Evolutionary conservation across 306 rosid species (phyloP), one percentile per base, ranked within the genome.

Genomic region (Inga leiocalycina): DNA sequence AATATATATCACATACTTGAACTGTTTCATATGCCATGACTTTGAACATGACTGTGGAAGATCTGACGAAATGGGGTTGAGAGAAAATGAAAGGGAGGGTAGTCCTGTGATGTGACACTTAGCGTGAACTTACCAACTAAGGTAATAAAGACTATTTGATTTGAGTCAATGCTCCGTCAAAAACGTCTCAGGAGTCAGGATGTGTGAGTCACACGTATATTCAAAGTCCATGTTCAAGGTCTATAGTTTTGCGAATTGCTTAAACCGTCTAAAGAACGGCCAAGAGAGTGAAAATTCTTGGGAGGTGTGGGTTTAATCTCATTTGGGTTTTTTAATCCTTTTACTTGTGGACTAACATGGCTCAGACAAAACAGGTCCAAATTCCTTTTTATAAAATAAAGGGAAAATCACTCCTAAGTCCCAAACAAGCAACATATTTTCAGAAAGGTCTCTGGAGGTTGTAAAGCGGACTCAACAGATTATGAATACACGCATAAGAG

Each of bases 31-130:
- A 72, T 74, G 75, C 65, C 72, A 37, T 80, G 84, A 77, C 79
- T 85, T 74, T 44, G 80, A 83, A 85, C 71, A 20, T 32, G 39
- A 79, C 19, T 8, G 7, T 14, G 68, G 81, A 77, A 77, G 82
- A 86, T 69, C 24, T 10, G 61, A 6, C 24, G 39, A 78, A 71
- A 61, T 5, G 13, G 61, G 46, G 24, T 44, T 69, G 34, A 45
- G 71, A 77, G 75, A 11, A 43, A 82, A 10, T 22, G 5, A 27
- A 69, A 76, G 66, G 30, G 48, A 20, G 39, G 24, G 65, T 3
- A 65, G 41, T 56, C 48, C 61, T 54, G 61, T 16, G 57, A 4
- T 54, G 61, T 15, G n/a, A 15, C 20, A 65, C n/a, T 45, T 67
- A 4, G 20, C 12, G 1, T 61, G 72, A 6, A 9, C 34, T 22